Evolutionary conservation across 441 rosid genomes (phyloP), one percentile per base, ranked within the genome.

Genomic region (Gossypium davidsonii): DNA sequence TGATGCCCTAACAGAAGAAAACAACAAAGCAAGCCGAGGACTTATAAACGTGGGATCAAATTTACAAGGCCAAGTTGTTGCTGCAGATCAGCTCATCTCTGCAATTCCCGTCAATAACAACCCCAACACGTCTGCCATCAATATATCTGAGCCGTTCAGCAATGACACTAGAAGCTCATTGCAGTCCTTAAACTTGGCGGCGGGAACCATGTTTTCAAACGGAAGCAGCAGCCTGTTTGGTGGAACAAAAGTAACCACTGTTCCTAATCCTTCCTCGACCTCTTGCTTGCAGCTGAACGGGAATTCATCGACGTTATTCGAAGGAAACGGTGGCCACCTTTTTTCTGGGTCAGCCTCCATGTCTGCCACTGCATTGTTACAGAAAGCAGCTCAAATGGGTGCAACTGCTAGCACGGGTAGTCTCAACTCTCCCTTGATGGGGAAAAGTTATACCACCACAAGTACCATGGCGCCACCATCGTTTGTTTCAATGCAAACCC

Each of bases 301-400:
- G n/a, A 74, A 72, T 61, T 68, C 80, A 18, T 12, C 79, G 8
- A 2, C 80, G 20, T 59, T 73, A 2, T 79, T 66, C 1, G 71
- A 66, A 23, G 71, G 71, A 25, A 67, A 67, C 70, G 66, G 39
- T 34, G 39, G 73, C 44, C 73, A 67, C 31, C 28, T 44, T 17
- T 66, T 68, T 2, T 15, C 71, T 11, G 66, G 72, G 0, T 37
- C 77, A 0, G 83, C 82, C 5, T 76, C 80, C 18, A 81, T 87
- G 82, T 87, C 91, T 0, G 91, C 89, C 7, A 87, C 89, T 0
- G 89, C 85, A 7, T 70, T 87, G 75, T 71, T 87, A 71, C 91
- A 87, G 66, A 87, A 87, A 66, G 91, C 88, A 6, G 88, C 88
- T 63, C 85, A 84, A 67, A 85, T 87, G 87, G 88, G 91, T 8